Base-by-base conservation (phyloP, 2,329 filamentous ascomycete species). In the Talaromyces sp. region DNA sequence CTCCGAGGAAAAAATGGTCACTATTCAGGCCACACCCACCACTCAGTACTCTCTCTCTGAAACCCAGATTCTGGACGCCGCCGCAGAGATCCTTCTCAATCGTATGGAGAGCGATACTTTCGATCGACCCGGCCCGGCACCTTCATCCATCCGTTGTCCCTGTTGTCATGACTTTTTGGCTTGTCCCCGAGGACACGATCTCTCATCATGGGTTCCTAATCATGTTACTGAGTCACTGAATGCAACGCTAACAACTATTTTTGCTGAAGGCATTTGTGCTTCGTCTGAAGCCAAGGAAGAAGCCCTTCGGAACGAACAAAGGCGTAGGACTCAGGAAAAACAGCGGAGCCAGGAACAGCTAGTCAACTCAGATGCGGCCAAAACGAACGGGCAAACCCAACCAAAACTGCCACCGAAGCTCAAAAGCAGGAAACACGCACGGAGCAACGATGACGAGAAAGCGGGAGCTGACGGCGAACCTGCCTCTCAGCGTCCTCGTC, bases 391-490 rank as follows among this genome's bases (percentile, higher is more conserved):
- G 12, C 21, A 52, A 32, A 51, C 50, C 6, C 11, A 19, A 1
- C 26, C 51, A 19, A 26, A 55, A 14, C 19, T 32, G 27, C 35
- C 51, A 50, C 51, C 59, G n/a, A 56, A 56, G 29, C 51, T 17
- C 38, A 58, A 55, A 29, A 51, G 59, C 41, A 61, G 58, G 43
- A 61, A 61, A 21, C 59, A 56, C 14, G 38, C 55, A 24, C 43
- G 56, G 26, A 56, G 57, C 14, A 29, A 50, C 10, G 48, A 58
- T 9, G 41, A 58, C 10, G 59, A 61, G 5, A 52, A 57, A 24
- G 26, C 8, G 21, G n/a, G n/a, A 54, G 24, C 43, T 19, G 56
- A 61, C 41, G 56, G 35, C 29, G 50, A 52, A 52, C 51, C 55
- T n/a, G 41, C n/a, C n/a, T 29, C 52, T 19, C 59, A 55, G 17